Evolutionary conservation across 2,329 filamentous ascomycete genomes (phyloP), one percentile per base, ranked within the genome.

Genomic region (Cryphonectria radicalis): DNA sequence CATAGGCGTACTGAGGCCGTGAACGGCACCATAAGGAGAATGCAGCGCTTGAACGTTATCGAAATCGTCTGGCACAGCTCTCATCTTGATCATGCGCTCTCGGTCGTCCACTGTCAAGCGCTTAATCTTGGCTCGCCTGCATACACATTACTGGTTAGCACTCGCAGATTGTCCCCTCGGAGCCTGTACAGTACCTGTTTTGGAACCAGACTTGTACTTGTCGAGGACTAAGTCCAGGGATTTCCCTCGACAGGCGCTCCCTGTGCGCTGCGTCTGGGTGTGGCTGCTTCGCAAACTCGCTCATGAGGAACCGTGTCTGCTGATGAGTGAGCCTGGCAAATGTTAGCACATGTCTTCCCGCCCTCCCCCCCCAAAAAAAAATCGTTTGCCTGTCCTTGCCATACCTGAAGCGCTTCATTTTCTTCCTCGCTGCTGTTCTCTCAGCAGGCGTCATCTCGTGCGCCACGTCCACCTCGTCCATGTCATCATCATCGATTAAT

Each of bases 161-260:
- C 28, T 7, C 35, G 8, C 65, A 32, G 32, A n/a, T 19, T 3
- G 62, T 53, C 37, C 66, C 42, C 67, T 57, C 25, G 25, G 28
- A 50, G 62, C 13, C 13, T 28, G 42, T 37, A 57, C 78, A 87
- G 76, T 87, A 97, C 95, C 95, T 90, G 82, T 98, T 98, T 82
- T 98, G 95, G 82, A 98, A 98, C 95, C 95, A 98, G 66, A 98
- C 95, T 81, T 98, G 95, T 35, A 98, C 95, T 80, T 98, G 95
- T 73, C 95, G 90, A 53, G 95, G 93, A 77, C 93, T 97, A 65
- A 98, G 83, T 0, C 95, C 95, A 43, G 95, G 95, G 63, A 98
- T 98, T 79, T 98, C 94, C 74, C 92, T 87, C 4, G 95, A 95
- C 53, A 98, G 85, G 63, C 94, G 88, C 79, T 97, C 95, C 74